phyloP scores from a whole-genome alignment of 805 yeast genomes.

The Danielia reshetovae region DNA sequence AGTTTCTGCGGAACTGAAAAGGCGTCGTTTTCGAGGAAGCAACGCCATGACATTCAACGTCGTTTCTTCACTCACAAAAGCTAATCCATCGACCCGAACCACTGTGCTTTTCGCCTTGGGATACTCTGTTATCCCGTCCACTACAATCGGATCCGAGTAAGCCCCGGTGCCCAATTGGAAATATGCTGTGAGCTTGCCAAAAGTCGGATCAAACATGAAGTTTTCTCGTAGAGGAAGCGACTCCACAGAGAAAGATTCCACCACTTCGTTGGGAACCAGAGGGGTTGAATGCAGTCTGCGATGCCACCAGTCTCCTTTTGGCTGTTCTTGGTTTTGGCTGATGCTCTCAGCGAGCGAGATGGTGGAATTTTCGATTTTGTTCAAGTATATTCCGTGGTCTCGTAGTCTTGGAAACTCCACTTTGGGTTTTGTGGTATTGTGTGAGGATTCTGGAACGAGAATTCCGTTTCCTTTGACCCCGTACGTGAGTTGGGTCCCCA shows the following conservation, averaged over 20 bases:
- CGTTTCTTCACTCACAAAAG: slow-evolving; percentile 4
- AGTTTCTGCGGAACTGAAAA: slow-evolving; percentile 6
- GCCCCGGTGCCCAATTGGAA: slow-evolving; percentile 12
- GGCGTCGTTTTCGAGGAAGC: slow-evolving; percentile 10
- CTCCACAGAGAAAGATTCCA: slow-evolving; percentile 8
- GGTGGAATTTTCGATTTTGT: slow-evolving; percentile 7
- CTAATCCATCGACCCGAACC: slow-evolving; percentile 8
- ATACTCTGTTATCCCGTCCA: slow-evolving; percentile 4
- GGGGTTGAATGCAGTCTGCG: too few relatives aligned
- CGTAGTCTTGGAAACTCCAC: slow-evolving; percentile 11
- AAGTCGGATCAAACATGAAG: slow-evolving; percentile 9
- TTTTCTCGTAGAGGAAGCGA: slow-evolving; percentile 8
- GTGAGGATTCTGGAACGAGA: slow-evolving; percentile 1
- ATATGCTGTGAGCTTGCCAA: slow-evolving; percentile 7
- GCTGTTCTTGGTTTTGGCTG: too few relatives aligned
- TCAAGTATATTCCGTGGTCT: slow-evolving; percentile 7
- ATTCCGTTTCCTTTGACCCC: slow-evolving; percentile 14
- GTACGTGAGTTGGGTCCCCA: slow-evolving; percentile 16
- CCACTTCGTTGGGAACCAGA: slow-evolving; percentile 2
- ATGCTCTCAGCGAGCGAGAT: too few relatives aligned
- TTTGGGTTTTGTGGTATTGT: neutral
- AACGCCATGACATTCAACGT: slow-evolving; percentile 9
- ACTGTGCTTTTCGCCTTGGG: slow-evolving; percentile 5
- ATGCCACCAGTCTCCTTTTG: too few relatives aligned
- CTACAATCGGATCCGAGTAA: slow-evolving; percentile 6